Evolutionary conservation across 176 grass and related monocot genomes (phyloP), one percentile per base, ranked within the genome.

Genomic region (Guadua angustifolia): DNA sequence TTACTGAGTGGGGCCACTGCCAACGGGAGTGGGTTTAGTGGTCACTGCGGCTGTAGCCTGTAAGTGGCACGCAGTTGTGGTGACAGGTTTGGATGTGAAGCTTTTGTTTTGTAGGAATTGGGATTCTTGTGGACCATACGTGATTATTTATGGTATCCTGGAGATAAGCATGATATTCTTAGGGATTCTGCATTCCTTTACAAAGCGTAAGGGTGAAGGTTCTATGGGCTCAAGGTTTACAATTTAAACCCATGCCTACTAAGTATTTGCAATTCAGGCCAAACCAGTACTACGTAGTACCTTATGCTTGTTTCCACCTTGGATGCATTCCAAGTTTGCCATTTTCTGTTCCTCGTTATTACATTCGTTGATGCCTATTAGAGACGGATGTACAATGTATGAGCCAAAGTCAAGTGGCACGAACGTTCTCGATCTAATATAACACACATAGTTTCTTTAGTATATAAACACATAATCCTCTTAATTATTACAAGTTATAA

Each of bases 1-100:
- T 66, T 45, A 46, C 7, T 77, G 15, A 3, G n/a, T 18, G 11
- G 56, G 8, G 33, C 36, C 55, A 24, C 36, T 43, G 21, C 53
- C 74, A 60, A 77, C 44, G 22, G 60, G n/a, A 25, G 24, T 59
- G 42, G 75, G 75, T 17, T 18, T 32, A 78, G 75, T 79, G 60
- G 60, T 52, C 77, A 66, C 77, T 38, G 58, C 57, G 18, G 26
- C 12, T 66, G 24, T 49, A 67, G 18, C 17, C 12, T 66, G 24
- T 49, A 67, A 79, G 60, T 52, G 77, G 29, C 77, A 66, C 16
- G 45, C 26, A 15, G 44, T 16, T 36, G 26, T 79, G 25, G 77
- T n/a, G 77, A 51, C 61, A 51, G 51, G 44, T 50, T 35, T 66
- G 26, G 26, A 66, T 51, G 10, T 14, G 61, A 65, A 66, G 26